Evolutionary conservation across 2,329 filamentous ascomycete genomes (phyloP), one percentile per base, ranked within the genome.

Genomic region (Zalaria obscura): DNA sequence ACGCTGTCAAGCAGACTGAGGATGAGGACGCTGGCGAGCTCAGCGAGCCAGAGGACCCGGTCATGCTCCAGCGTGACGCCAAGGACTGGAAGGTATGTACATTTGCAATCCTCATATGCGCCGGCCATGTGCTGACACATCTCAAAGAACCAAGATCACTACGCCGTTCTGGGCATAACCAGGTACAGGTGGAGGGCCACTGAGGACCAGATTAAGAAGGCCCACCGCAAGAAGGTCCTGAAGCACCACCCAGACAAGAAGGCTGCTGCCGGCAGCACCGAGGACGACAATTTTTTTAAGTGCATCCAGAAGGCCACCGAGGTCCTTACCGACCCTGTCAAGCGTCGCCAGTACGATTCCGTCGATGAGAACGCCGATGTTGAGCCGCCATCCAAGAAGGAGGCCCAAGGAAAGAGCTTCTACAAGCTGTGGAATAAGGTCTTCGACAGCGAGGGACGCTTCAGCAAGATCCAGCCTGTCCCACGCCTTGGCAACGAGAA

Each of bases 241-340:
- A 89, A 87, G 69, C 91, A 98, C 65, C 91, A 98, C 66, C 91
- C 91, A 47, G 91, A 98, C 65, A 98, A 98, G 80, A 93, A 93
- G 71, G 91, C 93, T 10, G 91, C 91, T 27, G 76, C 80, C 38
- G 91, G 91, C 47, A 75, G 77, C 55, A 75, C 77, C 52, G 88
- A 96, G 56, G 89, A 95, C 65, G 91, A 98, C 65, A 85, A 83
- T 63, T 98, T 98, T 74, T 98, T 98, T 82, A 98, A 98, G 76
- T 98, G 93, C 67, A 98, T 98, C 64, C 93, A 98, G 64, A 95
- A 95, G 67, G 91, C 91, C 44, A 89, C 83, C 55, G 91, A 98
- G 57, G 75, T 96, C 40, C 82, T 98, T 11, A 76, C 86, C 42
- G 91, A 98, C 69, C 91, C 91, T 40, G 73, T 80, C 62, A 93